These are phyloP conservation scores for Blastocystis sp. DNA, from an alignment of 352 stramenopile species.

Conservation along the genomic window DNA sequence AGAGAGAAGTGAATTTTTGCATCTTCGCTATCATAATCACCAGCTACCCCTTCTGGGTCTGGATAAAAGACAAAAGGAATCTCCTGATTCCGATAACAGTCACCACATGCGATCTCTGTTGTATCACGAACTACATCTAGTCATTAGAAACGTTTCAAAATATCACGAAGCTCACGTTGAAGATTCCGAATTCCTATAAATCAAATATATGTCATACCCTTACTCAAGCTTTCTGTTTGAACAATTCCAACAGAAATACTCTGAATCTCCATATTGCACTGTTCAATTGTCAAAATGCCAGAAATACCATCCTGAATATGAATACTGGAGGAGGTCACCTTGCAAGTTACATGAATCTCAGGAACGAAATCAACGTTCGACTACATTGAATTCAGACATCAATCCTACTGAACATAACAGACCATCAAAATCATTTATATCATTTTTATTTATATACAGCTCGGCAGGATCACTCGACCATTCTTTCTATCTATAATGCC, in stretches of 20 bases:
- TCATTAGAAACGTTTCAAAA: not conserved
- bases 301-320: not conserved
- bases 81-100: constrained; percentile 36
- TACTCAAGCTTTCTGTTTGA: constrained; percentile 20
- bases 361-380: constrained; percentile 41
- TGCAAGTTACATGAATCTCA: constrained; percentile 27
- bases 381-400: not conserved
- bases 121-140: constrained; percentile 41
- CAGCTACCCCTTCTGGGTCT: not conserved
- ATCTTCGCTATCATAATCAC: not conserved
- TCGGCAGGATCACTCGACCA: not conserved
- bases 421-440: constrained; percentile 61
- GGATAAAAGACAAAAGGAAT: constrained; percentile 63
- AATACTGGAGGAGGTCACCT: not conserved
- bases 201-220: not conserved
- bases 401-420: constrained; percentile 9
- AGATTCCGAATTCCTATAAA: not conserved
- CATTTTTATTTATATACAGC: constrained; percentile 24
- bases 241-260: constrained; percentile 31
- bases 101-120: constrained; percentile 31
- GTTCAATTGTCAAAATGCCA: constrained; percentile 11
- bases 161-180: not conserved
- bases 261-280: constrained; percentile 65
- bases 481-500: not conserved
- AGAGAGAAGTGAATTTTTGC: constrained; percentile 17